Conservation (phyloP, 1,139 yeast genomes). For the Blastobotrys niveus region DNA sequence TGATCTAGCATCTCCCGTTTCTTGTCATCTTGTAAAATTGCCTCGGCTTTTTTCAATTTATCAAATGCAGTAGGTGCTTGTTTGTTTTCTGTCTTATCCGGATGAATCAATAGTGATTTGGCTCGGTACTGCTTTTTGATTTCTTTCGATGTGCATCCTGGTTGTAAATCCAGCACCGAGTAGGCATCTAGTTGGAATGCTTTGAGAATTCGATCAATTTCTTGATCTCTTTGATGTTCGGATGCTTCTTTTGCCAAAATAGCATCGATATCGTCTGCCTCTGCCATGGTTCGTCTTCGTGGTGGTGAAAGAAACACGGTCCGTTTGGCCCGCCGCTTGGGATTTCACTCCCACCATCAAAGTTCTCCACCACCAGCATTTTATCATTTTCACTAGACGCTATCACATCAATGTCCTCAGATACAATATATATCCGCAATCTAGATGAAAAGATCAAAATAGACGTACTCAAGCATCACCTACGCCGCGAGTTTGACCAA, state of each 20-base stretch:
- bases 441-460: slow-evolving; percentile 64
- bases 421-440: slow-evolving; percentile 52
- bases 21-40: slow-evolving; percentile 34
- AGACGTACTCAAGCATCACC: slow-evolving; percentile 44
- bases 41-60: slow-evolving; percentile 38
- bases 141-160: slow-evolving; percentile 38
- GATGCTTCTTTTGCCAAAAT: slow-evolving; percentile 32
- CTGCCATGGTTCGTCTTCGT: background rate
- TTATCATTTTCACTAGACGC: slow-evolving; percentile 31
- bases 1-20: slow-evolving; percentile 37
- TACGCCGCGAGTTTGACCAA: slow-evolving; percentile 41
- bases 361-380: too few relatives aligned
- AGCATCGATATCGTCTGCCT: slow-evolving; percentile 28
- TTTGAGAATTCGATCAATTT: slow-evolving; percentile 49
- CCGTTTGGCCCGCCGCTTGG: too few relatives aligned
- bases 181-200: slow-evolving; percentile 50
- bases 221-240: slow-evolving; percentile 40
- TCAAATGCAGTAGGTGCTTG: slow-evolving; percentile 63
- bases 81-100: slow-evolving; percentile 54
- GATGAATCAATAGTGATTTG: slow-evolving; percentile 61
- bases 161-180: slow-evolving; percentile 50
- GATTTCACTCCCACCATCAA: too few relatives aligned
- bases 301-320: background rate
- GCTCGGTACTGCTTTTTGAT: slow-evolving; percentile 49
- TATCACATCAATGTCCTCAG: slow-evolving; percentile 29